A percentile compares a stretch with the other conserved stretches of the same genome.
These are phyloP conservation scores for Venturia nashicola DNA, from an alignment of 2,329 filamentous ascomycete species.

Conservation along the genomic window DNA sequence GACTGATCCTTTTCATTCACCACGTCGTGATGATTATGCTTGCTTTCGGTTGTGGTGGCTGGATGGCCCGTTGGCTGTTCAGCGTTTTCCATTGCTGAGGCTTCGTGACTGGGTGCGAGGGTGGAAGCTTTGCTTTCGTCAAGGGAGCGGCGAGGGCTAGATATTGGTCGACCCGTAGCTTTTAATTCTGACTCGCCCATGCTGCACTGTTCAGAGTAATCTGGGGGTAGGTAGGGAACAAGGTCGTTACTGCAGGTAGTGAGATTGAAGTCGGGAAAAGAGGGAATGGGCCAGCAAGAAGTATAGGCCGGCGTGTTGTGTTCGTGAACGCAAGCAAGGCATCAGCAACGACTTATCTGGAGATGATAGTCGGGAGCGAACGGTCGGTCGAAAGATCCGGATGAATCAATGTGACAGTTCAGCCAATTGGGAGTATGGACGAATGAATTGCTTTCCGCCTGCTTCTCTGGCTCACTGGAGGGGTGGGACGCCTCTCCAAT, in stretches of 20 bases:
- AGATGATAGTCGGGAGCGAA: background rate
- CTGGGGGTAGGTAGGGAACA: background rate
- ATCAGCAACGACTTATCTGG: background rate
- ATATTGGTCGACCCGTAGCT: background rate
- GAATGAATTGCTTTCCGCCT: background rate
- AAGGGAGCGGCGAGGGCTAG: background rate
- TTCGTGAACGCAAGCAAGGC: background rate
- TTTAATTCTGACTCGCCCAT: background rate
- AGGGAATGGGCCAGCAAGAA: background rate
- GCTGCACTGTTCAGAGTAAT: background rate
- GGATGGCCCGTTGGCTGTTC: background rate
- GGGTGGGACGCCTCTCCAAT: no score
- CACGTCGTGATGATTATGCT: background rate
- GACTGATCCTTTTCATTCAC: background rate
- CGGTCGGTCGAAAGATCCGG: background rate
- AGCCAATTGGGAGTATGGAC: background rate
- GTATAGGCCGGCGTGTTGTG: background rate
- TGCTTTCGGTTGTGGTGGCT: background rate
- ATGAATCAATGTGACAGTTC: background rate
- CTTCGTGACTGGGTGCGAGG: background rate
- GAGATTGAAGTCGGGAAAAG: background rate
- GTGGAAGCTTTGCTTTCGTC: background rate
- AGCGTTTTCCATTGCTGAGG: background rate
- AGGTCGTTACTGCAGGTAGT: background rate
- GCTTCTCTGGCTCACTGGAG: background rate